A percentile compares a stretch with the other conserved stretches of the same genome.
phyloP scores from a whole-genome alignment of 441 rosid species.

The Codiaeum variegatum region DNA sequence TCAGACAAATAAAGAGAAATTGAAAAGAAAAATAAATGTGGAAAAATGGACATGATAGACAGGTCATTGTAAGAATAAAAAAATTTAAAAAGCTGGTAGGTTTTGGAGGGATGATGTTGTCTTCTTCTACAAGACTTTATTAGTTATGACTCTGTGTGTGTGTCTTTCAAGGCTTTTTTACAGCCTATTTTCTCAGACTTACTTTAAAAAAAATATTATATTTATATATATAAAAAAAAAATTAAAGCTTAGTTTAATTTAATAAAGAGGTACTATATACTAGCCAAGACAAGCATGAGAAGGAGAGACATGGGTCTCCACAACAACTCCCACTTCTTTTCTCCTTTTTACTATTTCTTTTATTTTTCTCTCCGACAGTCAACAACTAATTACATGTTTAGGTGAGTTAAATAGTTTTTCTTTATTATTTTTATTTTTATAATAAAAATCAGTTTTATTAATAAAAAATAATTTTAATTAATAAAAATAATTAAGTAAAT shows the following conservation, averaged over 20 bases:
- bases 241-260: neutral
- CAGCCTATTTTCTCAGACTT: slow-evolving; percentile 20
- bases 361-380: neutral
- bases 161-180: slow-evolving; percentile 25
- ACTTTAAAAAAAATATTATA: neutral
- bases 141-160: neutral
- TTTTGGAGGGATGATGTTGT: slow-evolving; percentile 58
- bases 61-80: slow-evolving; percentile 43
- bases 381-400: no score
- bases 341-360: neutral
- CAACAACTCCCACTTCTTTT: neutral
- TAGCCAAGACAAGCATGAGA: slow-evolving; percentile 22
- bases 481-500: no score
- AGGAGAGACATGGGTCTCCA: slow-evolving; percentile 37
- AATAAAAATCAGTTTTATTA: no score
- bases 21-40: slow-evolving; percentile 2
- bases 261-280: slow-evolving; percentile 27
- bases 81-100: slow-evolving; percentile 41
- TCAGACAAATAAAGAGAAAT: slow-evolving; percentile 23
- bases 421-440: no score
- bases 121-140: slow-evolving; percentile 37
- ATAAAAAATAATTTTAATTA: no score
- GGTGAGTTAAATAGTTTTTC: no score
- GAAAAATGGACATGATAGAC: slow-evolving; percentile 51
- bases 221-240: neutral